phyloP scores from a whole-genome alignment of 2,329 filamentous ascomycete species.

The Aspergillus terreus region DNA sequence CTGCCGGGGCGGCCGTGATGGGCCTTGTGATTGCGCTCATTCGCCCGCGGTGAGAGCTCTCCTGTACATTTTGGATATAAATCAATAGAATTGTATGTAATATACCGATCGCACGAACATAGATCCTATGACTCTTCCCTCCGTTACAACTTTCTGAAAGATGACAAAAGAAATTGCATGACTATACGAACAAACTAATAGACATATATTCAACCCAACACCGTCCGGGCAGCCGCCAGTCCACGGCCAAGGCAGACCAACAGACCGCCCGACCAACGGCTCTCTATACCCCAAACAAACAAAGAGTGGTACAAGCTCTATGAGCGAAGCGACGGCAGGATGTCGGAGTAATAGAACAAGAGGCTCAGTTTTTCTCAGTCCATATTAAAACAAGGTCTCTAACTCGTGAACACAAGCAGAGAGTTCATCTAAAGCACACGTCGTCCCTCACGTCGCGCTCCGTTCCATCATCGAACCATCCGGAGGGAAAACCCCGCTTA shows the following conservation, averaged over 20 bases:
- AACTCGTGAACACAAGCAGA: conserved; percentile 34
- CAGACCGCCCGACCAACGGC: conserved; percentile 14
- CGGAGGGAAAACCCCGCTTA: conserved; percentile 48
- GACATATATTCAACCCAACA: conserved; percentile 9
- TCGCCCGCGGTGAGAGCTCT: conserved; percentile 37
- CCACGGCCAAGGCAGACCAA: conserved; percentile 7
- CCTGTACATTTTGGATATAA: neutral
- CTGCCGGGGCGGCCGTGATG: conserved; percentile 61
- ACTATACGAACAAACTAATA: conserved; percentile 27
- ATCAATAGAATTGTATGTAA: neutral
- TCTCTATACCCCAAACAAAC: conserved; percentile 17
- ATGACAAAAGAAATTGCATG: conserved; percentile 27
- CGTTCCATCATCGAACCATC: conserved; percentile 3
- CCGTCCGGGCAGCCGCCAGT: conserved; percentile 5
- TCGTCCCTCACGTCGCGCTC: conserved; percentile 11
- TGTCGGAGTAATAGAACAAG: conserved; percentile 18
- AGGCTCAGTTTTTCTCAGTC: conserved; percentile 30
- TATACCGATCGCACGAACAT: neutral
- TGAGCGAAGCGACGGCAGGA: conserved; percentile 9
- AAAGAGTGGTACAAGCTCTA: conserved; percentile 17
- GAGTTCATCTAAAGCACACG: conserved; percentile 30
- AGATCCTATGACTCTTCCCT: neutral
- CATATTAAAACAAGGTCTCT: conserved; percentile 39
- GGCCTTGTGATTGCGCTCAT: conserved; percentile 52
- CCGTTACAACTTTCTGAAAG: neutral